These are phyloP conservation scores for Pycnococcus provasolii DNA, from an alignment of 139 green algal genomes.

Conservation along the genomic window DNA sequence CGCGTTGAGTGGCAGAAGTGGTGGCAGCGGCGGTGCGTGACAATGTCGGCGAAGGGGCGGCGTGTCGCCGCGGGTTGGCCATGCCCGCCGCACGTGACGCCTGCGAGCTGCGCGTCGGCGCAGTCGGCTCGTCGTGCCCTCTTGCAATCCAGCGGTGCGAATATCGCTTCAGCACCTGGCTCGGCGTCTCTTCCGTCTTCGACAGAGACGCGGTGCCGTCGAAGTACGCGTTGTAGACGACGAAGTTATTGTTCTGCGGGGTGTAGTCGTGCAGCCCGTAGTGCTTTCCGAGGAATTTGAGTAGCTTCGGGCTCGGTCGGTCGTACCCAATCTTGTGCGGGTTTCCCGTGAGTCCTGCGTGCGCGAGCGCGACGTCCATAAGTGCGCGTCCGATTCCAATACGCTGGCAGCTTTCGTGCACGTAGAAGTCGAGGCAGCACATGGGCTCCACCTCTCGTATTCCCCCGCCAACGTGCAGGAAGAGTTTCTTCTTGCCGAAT, in stretches of 20 bases:
- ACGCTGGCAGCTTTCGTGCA: constrained; percentile 62
- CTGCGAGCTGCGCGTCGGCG: too few species aligned
- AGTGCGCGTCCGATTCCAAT: constrained; percentile 49
- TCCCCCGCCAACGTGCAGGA: constrained; percentile 33
- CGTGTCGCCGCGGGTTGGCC: too few species aligned
- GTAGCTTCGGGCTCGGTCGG: constrained; percentile 55
- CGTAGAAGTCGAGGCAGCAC: constrained; percentile 75
- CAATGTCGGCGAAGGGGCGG: too few species aligned
- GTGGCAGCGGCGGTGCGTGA: too few species aligned
- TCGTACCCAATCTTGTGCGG: constrained; percentile 53
- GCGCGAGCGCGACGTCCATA: constrained; percentile 44
- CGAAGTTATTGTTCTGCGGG: constrained; percentile 60
- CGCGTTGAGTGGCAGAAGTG: too few species aligned
- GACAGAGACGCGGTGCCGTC: not conserved
- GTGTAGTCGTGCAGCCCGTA: constrained; percentile 47
- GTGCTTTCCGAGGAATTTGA: constrained; percentile 54
- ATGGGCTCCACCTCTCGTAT: constrained; percentile 45
- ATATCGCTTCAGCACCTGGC: too few species aligned
- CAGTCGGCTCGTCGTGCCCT: too few species aligned
- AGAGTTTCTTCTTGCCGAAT: constrained; percentile 52
- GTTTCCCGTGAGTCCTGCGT: constrained; percentile 23
- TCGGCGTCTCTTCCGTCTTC: too few species aligned
- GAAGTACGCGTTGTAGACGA: constrained; percentile 35
- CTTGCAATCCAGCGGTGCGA: too few species aligned
- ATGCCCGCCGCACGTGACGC: too few species aligned